Evolutionary conservation across 2,329 filamentous ascomycete genomes (phyloP), one percentile per base, ranked within the genome.

Genomic region (Colletotrichum sublineola): DNA sequence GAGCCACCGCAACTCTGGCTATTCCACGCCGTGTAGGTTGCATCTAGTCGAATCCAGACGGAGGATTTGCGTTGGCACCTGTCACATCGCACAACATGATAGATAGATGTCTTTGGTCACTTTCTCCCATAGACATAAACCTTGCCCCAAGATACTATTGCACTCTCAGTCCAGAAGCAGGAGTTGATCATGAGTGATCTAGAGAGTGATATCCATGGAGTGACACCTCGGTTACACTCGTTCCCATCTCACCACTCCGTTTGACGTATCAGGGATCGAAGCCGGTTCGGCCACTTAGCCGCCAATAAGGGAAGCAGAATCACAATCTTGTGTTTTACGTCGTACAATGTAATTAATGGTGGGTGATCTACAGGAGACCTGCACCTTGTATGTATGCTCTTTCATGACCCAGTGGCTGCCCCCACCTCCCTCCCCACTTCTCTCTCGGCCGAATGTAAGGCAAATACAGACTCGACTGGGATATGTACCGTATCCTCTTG

Each of bases 301-400:
- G 31, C 20, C 58, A 24, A 38, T 53, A 46, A 18, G 33, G 46
- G 57, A 36, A 18, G 52, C 52, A 38, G 29, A 60, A 44, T 56
- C 56, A 53, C 69, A 29, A 31, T 4, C n/a, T 40, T 29, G 18
- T 20, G 42, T 44, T 7, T n/a, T 42, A 42, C 24, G 57, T 42
- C 57, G 64, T 58, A 63, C 65, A 48, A 69, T 46, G 24, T 18
- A 64, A 57, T 57, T n/a, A 64, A 57, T 57, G 62, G 46, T 57
- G 33, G 48, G 55, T 48, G 24, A 52, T 40, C 31, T 55, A 52
- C 48, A 62, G 44, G 24, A 5, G 42, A 50, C 29, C 24, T 40
- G 46, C 18, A 31, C 50, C 18, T 46, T 42, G 53, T n/a, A 46
- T 70, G 63, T n/a, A 46, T 70, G 63, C 36, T 38, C 24, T 33